Conservation (phyloP, 148 eudicot species). For the Gaultheria prostrata region DNA sequence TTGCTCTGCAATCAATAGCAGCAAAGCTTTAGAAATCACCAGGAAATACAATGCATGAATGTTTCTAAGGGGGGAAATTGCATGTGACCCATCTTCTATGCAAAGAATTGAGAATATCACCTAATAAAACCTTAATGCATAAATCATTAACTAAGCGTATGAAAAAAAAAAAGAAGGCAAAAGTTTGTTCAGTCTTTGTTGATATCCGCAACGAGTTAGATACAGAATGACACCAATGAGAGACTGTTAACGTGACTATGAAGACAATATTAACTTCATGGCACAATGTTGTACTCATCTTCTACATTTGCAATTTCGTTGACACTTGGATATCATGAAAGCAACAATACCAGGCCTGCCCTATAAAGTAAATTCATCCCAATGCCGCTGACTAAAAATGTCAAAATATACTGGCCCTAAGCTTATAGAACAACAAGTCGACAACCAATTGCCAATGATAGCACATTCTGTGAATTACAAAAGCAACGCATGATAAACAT, state of each 20-base stretch:
- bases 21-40: not conserved
- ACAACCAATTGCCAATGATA: not conserved
- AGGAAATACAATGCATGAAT: not conserved
- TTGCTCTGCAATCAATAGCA: constrained; percentile 61
- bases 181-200: not conserved
- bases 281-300: not conserved
- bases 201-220: not conserved
- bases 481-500: constrained; percentile 7
- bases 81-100: not conserved
- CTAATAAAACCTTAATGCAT: not conserved
- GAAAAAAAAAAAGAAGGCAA: too few relatives aligned
- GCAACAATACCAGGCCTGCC: not conserved
- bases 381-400: not conserved
- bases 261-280: not conserved
- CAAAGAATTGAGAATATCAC: not conserved
- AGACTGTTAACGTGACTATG: not conserved
- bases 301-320: not conserved
- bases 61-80: not conserved
- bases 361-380: not conserved
- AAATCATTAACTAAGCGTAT: not conserved
- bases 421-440: not conserved
- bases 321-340: not conserved
- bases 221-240: not conserved
- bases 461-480: not conserved
- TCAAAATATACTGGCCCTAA: not conserved